A percentile compares a stretch with the other conserved stretches of the same genome.
phyloP scores from a whole-genome alignment of 176 grass and related monocot species.

The Thalia dealbata region DNA sequence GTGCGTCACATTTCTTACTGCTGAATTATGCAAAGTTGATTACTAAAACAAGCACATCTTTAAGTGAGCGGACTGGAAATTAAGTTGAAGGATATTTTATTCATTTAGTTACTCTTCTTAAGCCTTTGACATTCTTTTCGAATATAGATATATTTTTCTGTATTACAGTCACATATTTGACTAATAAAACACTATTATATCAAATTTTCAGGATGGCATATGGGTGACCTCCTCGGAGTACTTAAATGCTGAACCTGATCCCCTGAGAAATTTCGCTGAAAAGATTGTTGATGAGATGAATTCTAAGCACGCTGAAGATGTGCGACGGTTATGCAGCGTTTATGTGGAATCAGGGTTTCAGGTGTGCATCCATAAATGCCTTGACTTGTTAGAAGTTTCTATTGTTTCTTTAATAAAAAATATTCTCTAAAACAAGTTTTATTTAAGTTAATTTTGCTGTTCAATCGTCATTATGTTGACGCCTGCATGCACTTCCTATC shows the following conservation, averaged over 20 bases:
- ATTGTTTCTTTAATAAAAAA: background rate
- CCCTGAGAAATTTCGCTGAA: conserved; percentile 69
- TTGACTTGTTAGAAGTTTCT: background rate
- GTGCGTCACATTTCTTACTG: too few species aligned
- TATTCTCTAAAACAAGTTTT: too few species aligned
- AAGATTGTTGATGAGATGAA: conserved; percentile 93
- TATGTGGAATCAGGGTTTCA: conserved; percentile 75
- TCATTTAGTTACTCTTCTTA: too few species aligned
- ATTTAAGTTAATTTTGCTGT: too few species aligned
- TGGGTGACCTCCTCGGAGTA: conserved; percentile 82
- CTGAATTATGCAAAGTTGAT: background rate
- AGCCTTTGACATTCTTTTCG: background rate
- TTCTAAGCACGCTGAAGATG: conserved; percentile 54
- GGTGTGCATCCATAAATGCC: conserved; percentile 26
- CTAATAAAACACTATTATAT: background rate
- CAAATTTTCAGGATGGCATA: conserved; percentile 42
- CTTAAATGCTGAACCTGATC: conserved; percentile 67
- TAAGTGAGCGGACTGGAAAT: background rate
- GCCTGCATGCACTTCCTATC: too few species aligned
- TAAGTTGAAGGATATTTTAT: too few species aligned
- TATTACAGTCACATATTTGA: background rate
- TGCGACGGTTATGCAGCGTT: conserved; percentile 59
- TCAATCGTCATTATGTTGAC: background rate
- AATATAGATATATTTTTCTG: background rate
- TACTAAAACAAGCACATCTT: background rate